Evolutionary conservation across 73 alveolate species (phyloP).

Genomic region (Effrenium voratum): DNA sequence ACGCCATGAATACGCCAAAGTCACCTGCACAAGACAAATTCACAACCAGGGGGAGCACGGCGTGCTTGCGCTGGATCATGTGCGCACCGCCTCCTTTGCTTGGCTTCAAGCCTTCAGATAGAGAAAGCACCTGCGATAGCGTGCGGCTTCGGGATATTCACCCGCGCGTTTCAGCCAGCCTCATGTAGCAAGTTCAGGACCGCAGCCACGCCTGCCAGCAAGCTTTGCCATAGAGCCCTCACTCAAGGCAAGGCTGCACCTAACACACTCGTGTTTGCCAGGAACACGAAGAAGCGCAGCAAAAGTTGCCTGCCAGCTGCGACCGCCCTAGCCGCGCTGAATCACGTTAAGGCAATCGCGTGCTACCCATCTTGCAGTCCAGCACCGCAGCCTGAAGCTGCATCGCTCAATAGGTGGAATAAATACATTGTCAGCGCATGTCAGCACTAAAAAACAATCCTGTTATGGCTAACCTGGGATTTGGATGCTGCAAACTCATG

Average conservation of each 20-base stretch:
- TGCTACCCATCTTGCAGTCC: no score
- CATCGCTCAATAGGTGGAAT: no score
- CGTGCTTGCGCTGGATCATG: neutral
- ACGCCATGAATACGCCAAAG: neutral
- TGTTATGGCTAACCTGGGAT: no score
- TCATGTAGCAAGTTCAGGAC: conserved; percentile 14
- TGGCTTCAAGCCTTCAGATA: neutral
- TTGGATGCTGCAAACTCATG: no score
- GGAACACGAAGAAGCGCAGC: conserved; percentile 55
- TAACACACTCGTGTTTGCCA: conserved; percentile 77
- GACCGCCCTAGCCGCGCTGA: no score
- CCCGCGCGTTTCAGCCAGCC: neutral
- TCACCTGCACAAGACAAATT: conserved; percentile 12
- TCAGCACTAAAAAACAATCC: no score
- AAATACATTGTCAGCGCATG: no score
- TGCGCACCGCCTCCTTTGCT: neutral
- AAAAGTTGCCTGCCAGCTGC: conserved; percentile 30
- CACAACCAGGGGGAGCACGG: neutral
- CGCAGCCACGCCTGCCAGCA: neutral
- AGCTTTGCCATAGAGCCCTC: no score
- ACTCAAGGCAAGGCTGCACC: neutral
- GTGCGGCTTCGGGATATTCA: neutral
- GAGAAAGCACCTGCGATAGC: neutral
- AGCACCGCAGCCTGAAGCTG: no score
- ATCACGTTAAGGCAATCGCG: no score